Base-by-base conservation (phyloP, 345 rosid species). In the Lepidium africanum region DNA sequence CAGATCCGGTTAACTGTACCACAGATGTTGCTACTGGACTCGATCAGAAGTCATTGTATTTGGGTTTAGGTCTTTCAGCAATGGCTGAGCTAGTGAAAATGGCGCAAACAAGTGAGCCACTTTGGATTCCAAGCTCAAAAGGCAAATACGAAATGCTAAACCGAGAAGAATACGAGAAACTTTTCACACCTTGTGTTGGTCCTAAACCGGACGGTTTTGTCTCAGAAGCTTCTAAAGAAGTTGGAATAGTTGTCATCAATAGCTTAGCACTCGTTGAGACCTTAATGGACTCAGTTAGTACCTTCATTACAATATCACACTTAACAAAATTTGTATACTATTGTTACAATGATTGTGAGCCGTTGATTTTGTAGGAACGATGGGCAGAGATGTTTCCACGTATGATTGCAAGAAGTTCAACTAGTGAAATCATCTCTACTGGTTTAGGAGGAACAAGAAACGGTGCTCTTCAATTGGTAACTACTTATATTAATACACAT, bases 311-410 rank as follows among this genome's bases (percentile, higher is more conserved):
- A 45, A 3, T 42, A 19, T 6, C 21, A 40, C 10, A 25, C 49
- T 49, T 45, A 2, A 60, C 12, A 38, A 48, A 21, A 4, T 6
- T 36, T 55, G 9, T n/a, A 12, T n/a, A 48, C 7, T 37, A 25
- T 13, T 45, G 3, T 57, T 16, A 55, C 33, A 17, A 56, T 38
- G 12, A 23, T 53, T n/a, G 3, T 42, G 39, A 25, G 27, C 19
- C 14, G 30, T 10, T 65, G 59, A 15, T 48, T 63, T 56, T 49
- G 62, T 73, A 73, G 77, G 72, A 66, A 58, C 96, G 94, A 39
- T 90, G 90, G 91, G 87, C 88, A 14, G 98, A 93, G 79, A 88
- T 93, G 96, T 93, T 93, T 80, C 98, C 94, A 3, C 82, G 89
- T 63, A 59, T 88, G 86, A 76, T 93, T 40, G 87, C 97, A 7